Evolutionary conservation across 495 filamentous ascomycete species (phyloP), one percentile per base, ranked within the genome.

Genomic region (Aspergillus bertholletiae): DNA sequence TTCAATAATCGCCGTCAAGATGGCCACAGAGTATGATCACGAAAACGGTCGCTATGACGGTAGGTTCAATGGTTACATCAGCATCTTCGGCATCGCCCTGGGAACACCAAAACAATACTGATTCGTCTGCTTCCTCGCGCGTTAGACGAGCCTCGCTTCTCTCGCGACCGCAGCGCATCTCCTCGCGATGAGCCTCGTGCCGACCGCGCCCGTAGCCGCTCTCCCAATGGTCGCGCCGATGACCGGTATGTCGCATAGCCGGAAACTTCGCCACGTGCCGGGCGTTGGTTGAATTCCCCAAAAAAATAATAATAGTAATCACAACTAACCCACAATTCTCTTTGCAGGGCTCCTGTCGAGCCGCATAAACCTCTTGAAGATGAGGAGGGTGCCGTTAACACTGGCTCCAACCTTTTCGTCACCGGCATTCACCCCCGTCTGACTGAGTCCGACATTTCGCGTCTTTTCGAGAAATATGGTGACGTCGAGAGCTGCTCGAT

Each of bases 401-500:
- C 91, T 53, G 94, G 94, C 63, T 96, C 95, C 57, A 98, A 98
- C 78, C 89, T 98, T 53, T 98, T 98, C 70, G 94, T 98, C 53
- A 98, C 95, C 63, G 94, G 94, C 61, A 98, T 98, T 63, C 90
- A 97, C 70, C 94, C 94, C 37, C 89, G 90, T 72, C 84, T 98
- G 57, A 87, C 86, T 43, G 94, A 98, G 73, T 79, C 84, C 12
- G 94, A 96, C 59, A 89, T 98, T 50, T 87, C 89, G 39, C 90
- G 90, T 72, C 86, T 99, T 39, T 99, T 97, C 64, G 91, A 96
- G 75, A 99, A 97, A 75, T 97, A 96, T 61, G 94, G 94, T 61
- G 89, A 93, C 69, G 94, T 99, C 30, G 93, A 97, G 75, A 97
- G 95, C 76, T 97, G 92, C 78, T 94, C 96, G 62, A 99, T 99